Evolutionary conservation across 495 filamentous ascomycete genomes (phyloP).

Genomic region (Talaromyces trachyspermus): DNA sequence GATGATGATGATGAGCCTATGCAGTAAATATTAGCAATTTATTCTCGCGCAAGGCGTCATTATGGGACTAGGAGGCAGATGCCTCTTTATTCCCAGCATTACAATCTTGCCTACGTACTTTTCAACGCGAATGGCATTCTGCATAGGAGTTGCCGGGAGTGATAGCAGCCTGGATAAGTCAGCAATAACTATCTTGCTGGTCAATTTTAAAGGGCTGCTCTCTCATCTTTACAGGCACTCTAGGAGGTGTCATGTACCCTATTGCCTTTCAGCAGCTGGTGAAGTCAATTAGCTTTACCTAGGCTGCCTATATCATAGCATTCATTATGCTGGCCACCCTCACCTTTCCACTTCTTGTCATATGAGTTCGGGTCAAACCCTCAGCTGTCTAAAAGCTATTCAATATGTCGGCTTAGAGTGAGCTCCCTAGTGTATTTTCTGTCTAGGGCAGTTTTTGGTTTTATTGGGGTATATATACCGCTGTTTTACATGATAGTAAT

Average conservation of each 20-base stretch:
- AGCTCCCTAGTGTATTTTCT: too few species aligned
- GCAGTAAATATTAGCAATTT: constrained; percentile 40
- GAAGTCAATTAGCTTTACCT: constrained; percentile 55
- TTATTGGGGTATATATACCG: constrained; percentile 41
- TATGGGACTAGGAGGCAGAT: constrained; percentile 43
- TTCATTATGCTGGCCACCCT: constrained; percentile 52
- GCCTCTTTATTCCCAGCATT: constrained; percentile 54
- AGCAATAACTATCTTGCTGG: too few species aligned
- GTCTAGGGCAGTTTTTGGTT: too few species aligned
- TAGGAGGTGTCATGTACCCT: constrained; percentile 44
- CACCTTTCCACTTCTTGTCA: constrained; percentile 34
- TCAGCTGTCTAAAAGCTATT: too few species aligned
- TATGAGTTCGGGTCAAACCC: too few species aligned
- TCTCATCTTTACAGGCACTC: too few species aligned
- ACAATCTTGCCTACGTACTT: constrained; percentile 64
- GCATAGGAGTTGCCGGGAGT: constrained; percentile 59
- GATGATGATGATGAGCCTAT: constrained; percentile 61
- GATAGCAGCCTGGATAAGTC: too few species aligned
- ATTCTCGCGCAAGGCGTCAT: constrained; percentile 34
- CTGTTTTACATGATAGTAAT: constrained; percentile 16
- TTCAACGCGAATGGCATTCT: constrained; percentile 55
- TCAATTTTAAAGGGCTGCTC: too few species aligned
- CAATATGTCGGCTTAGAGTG: too few species aligned
- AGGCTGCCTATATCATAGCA: constrained; percentile 63
- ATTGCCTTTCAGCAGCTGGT: constrained; percentile 68